These are phyloP conservation scores for Elsinoe necatrix DNA, from an alignment of 2,329 filamentous ascomycete species.

Conservation along the genomic window DNA sequence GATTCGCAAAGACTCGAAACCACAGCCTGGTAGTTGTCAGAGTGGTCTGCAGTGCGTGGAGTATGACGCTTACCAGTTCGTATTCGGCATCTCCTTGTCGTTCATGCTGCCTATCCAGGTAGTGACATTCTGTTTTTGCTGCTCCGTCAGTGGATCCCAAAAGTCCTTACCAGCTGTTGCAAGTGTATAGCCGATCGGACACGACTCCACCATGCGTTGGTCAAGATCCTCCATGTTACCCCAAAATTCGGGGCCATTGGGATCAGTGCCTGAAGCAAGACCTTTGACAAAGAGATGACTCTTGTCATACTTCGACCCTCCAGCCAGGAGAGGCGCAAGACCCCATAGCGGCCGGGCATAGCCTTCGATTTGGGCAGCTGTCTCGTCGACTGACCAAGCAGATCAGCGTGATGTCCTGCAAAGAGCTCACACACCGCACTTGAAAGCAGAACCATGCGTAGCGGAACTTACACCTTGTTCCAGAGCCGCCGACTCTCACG, in stretches of 20 bases:
- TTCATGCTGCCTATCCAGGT: slow-evolving; percentile 70
- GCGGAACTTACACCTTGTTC: slow-evolving; percentile 49
- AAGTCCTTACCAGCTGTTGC: slow-evolving; percentile 57
- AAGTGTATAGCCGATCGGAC: slow-evolving; percentile 65
- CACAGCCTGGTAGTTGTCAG: slow-evolving; percentile 53
- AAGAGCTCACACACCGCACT: not conserved
- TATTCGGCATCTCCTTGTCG: slow-evolving; percentile 60
- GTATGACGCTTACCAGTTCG: slow-evolving; percentile 48
- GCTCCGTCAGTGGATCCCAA: slow-evolving; percentile 57
- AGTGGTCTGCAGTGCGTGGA: not conserved
- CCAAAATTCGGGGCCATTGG: slow-evolving; percentile 64
- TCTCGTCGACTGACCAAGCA: slow-evolving; percentile 52
- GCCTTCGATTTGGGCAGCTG: slow-evolving; percentile 68
- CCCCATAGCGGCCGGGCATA: slow-evolving; percentile 70
- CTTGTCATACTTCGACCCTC: slow-evolving; percentile 56
- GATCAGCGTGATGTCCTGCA: not conserved
- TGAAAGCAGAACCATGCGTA: not conserved
- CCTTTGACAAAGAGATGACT: slow-evolving; percentile 62
- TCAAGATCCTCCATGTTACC: slow-evolving; percentile 67
- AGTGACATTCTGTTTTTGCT: slow-evolving; percentile 58
- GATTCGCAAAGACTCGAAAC: slow-evolving; percentile 78
- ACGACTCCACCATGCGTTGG: slow-evolving; percentile 80
- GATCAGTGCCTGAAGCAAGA: slow-evolving; percentile 62
- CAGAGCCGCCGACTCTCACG: slow-evolving; percentile 61
- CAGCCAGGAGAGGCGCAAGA: slow-evolving; percentile 60